These are phyloP conservation scores for Murraya koenigii DNA, from an alignment of 345 rosid species.

Conservation along the genomic window DNA sequence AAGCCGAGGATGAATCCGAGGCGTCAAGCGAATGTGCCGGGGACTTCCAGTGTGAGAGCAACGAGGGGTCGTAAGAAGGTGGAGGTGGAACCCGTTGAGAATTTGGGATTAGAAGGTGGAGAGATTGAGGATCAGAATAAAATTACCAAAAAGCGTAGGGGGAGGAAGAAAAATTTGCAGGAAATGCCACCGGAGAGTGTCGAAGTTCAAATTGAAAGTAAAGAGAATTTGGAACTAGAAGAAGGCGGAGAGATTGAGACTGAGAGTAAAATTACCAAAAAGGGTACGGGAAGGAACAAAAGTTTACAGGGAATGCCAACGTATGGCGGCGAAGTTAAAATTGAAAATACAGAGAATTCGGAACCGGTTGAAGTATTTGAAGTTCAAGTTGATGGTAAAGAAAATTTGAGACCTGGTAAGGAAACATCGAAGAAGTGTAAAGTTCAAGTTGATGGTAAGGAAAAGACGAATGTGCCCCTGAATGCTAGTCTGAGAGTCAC, in stretches of 20 bases:
- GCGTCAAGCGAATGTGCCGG: slow-evolving; percentile 11
- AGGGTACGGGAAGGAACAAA: background rate
- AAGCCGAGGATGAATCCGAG: slow-evolving; percentile 39
- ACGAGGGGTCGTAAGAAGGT: slow-evolving; percentile 9
- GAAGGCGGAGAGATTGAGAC: background rate
- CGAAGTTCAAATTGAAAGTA: background rate
- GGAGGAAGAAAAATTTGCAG: background rate
- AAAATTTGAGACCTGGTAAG: background rate
- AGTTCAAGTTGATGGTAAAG: background rate
- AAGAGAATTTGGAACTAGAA: background rate
- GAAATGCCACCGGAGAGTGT: slow-evolving; percentile 3
- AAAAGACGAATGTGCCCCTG: background rate
- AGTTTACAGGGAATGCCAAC: background rate
- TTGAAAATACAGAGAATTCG: background rate
- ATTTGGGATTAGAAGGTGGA: background rate
- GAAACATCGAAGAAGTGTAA: background rate
- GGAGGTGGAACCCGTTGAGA: background rate
- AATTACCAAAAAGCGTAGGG: background rate
- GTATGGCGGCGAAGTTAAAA: background rate
- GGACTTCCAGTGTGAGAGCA: background rate
- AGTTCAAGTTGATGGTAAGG: background rate
- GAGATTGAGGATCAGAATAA: background rate
- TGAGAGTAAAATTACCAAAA: background rate
- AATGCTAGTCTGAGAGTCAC: background rate
- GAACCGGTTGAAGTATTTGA: background rate